Evolutionary conservation across 345 rosid species (phyloP).

Genomic region (Dipteronia sinensis): DNA sequence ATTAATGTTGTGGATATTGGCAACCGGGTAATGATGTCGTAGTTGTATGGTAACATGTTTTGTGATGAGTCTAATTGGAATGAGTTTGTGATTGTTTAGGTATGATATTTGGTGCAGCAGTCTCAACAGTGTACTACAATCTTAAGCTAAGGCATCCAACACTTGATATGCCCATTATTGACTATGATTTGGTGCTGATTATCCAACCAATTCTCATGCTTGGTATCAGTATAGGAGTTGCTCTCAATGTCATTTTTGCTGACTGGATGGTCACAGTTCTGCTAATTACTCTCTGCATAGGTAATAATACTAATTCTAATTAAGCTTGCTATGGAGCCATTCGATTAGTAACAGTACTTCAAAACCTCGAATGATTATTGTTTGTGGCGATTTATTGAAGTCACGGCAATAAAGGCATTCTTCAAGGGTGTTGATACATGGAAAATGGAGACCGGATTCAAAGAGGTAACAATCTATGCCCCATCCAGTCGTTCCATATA

Average conservation of each 20-base stretch:
- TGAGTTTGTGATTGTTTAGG: constrained; percentile 36
- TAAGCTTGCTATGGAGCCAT: background rate
- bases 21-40: no score
- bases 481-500: background rate
- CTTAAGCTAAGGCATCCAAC: constrained; percentile 76
- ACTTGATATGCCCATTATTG: constrained; percentile 72
- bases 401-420: constrained; percentile 46
- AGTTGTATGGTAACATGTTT: no score
- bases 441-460: constrained; percentile 47
- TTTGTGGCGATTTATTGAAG: constrained; percentile 17
- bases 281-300: constrained; percentile 72
- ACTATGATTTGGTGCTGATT: constrained; percentile 75
- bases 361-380: background rate
- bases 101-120: constrained; percentile 90
- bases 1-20: no score
- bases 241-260: constrained; percentile 70
- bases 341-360: background rate
- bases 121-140: constrained; percentile 78
- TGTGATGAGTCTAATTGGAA: background rate
- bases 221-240: constrained; percentile 79
- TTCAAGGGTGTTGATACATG: constrained; percentile 49
- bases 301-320: constrained; percentile 27
- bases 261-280: constrained; percentile 86
- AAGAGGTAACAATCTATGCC: constrained; percentile 27
- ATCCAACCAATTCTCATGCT: constrained; percentile 90